Base-by-base conservation (phyloP, 179 eudicot species). In the Spergularia azorica region DNA sequence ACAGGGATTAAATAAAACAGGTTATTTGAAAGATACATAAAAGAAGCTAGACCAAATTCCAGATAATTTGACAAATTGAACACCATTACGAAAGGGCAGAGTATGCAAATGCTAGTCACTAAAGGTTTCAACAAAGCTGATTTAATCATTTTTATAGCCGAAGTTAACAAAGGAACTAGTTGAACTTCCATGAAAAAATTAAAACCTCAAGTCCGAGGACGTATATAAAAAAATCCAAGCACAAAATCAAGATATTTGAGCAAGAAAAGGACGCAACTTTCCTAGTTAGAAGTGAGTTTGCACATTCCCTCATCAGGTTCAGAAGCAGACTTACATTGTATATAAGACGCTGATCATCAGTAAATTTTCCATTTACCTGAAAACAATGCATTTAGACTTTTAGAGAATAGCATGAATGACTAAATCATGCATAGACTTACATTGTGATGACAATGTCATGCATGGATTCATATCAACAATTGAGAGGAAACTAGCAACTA, bases 331-430 rank as follows among this genome's bases (percentile, higher is more conserved):
- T 88, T 84, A 94, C 98, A 84, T 89, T 90, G 80, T 95, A 95
- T 67, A 95, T 79, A 75, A 93, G 97, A 75, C 84, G 83, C 71
- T 95, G 99, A 81, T 93, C 89, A 76, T 68, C 81, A 8, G 97
- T 88, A 80, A 95, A 95, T 84, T 89, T 95, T 65, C 97, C 97
- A 80, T 93, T 93, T 69, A 93, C 97, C 99, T 95, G 95, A 81
- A 84, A 36, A 20, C 21, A 84, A 69, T 41, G 77, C 17, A 73
- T 9, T 10, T 61, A 72, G 51, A n/a, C 65, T 21, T 73, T 73
- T 70, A 70, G 65, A 57, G 41, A 51, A 65, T 59, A 77, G 79
- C 63, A 52, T 65, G 36, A 73, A 70, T 10, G 3, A 51, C 20
- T 10, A 17, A 69, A 4, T 38, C 32, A 64, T 7, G 69, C 69